These are phyloP conservation scores for Raffaelea arxii DNA, from an alignment of 2,329 filamentous ascomycete genomes.

Conservation along the genomic window DNA sequence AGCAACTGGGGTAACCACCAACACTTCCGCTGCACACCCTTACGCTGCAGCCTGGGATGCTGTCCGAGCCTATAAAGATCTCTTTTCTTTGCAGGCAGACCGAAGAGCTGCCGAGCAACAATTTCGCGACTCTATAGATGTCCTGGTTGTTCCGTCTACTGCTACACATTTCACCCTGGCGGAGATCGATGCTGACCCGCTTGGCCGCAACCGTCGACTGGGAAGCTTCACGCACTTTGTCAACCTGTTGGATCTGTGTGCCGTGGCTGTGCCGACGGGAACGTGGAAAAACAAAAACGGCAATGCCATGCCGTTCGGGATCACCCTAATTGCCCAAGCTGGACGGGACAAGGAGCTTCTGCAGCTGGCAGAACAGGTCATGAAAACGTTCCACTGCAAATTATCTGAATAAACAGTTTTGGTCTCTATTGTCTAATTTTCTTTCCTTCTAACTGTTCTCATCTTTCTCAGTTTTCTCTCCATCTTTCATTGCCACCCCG, in stretches of 20 bases:
- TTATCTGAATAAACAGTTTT: no score
- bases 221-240: conserved; percentile 43
- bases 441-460: no score
- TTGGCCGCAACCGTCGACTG: conserved; percentile 36
- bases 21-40: conserved; percentile 37
- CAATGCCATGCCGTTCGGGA: not conserved
- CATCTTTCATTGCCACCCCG: no score
- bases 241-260: conserved; percentile 47
- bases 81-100: not conserved
- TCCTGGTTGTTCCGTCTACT: conserved; percentile 35
- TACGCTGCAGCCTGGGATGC: conserved; percentile 14
- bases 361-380: not conserved
- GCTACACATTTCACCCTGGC: conserved; percentile 33
- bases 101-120: not conserved
- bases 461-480: no score
- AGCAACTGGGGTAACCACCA: no score
- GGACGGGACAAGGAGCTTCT: not conserved
- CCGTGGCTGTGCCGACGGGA: conserved; percentile 25
- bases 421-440: no score
- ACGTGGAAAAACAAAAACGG: not conserved
- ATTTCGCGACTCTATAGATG: conserved; percentile 22
- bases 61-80: conserved; percentile 23
- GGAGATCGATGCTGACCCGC: conserved; percentile 37
- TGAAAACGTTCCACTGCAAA: no score
- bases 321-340: not conserved